Base-by-base conservation (phyloP, 352 stramenopile genomes). In the Phytophthora brassicae region DNA sequence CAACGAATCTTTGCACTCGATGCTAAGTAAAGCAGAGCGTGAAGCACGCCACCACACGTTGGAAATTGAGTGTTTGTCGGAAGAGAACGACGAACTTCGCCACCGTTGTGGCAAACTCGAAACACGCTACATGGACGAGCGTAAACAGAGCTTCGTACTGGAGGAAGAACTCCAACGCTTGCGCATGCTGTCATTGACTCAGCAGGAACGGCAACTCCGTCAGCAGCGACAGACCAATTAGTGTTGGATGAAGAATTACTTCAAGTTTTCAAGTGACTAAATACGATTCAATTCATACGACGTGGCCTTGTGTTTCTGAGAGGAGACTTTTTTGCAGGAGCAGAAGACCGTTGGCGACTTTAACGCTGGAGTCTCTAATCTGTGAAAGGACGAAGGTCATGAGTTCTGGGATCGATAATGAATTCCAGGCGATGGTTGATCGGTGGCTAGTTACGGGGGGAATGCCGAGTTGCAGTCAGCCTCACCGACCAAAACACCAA, bases 21-120 rank as follows among this genome's bases (percentile, higher is more conserved):
- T 90, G 33, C 64, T 94, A 28, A 77, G 72, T 41, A 58, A 86
- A 35, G 66, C 82, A 5, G 83, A 94, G 47, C 72, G 81, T 28
- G 82, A 92, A 16, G 75, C 77, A 2, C 72, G 81, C 33, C 75
- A 91, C 23, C 77, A 72, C 13, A 72, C 66, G 13, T 75, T 90
- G 65, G 81, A 92, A 70, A 79, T 87, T 23, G 81, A 92, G 36
- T 89, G 70, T 39, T 65, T 94, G 28, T 85, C 75, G 33, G 81
- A 92, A 60, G 84, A 94, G 54, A 94, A 92, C 61, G 79, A 90
- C 46, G 76, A 86, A 44, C 66, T 91, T n/a, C 70, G 79, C 9
- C 77, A 82, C 39, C 81, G 78, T 6, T 89, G 70, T 44, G 72
- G 62, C n/a, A 64, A 79, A 41, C 70, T 93, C 23, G 81, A 93